Conservation (phyloP, 352 stramenopile species). For the Globisporangium cylindrosporum region DNA sequence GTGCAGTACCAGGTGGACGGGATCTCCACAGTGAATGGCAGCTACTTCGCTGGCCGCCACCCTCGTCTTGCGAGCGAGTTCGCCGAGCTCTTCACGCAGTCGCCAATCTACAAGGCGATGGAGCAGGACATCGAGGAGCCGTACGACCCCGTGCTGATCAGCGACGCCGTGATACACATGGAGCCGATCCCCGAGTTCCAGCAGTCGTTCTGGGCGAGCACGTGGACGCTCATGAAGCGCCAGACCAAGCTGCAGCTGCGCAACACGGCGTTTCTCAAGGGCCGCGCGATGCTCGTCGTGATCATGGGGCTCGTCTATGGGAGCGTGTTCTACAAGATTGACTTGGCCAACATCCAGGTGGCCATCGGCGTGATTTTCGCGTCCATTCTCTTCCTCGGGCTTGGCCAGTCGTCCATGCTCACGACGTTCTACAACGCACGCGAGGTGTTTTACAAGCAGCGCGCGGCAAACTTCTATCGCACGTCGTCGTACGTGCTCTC, state of each 20-base stretch:
- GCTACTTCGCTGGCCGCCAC: slow-evolving; percentile 1
- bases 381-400: slow-evolving; percentile 73
- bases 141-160: slow-evolving; percentile 89
- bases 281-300: slow-evolving; percentile 42
- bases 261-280: slow-evolving; percentile 52
- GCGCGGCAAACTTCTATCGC: slow-evolving; percentile 84
- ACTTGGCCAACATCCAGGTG: slow-evolving; percentile 45
- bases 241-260: slow-evolving; percentile 70
- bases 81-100: slow-evolving; percentile 36
- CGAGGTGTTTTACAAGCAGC: slow-evolving; percentile 87
- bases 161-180: slow-evolving; percentile 63
- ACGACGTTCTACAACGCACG: slow-evolving; percentile 73
- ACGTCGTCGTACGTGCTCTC: slow-evolving; percentile 79
- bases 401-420: slow-evolving; percentile 78
- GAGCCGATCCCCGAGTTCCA: slow-evolving; percentile 38
- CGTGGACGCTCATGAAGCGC: slow-evolving; percentile 48
- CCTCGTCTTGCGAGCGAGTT: slow-evolving; percentile 41
- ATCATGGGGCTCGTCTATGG: slow-evolving; percentile 56
- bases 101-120: slow-evolving; percentile 31
- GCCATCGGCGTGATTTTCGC: slow-evolving; percentile 85
- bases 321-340: slow-evolving; percentile 50
- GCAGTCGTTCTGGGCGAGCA: slow-evolving; percentile 39
- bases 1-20: slow-evolving; percentile 27
- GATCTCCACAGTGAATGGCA: slow-evolving; percentile 1
- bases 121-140: slow-evolving; percentile 83